Evolutionary conservation across 2,329 filamentous ascomycete genomes (phyloP).

Genomic region (Onygenales sp.): DNA sequence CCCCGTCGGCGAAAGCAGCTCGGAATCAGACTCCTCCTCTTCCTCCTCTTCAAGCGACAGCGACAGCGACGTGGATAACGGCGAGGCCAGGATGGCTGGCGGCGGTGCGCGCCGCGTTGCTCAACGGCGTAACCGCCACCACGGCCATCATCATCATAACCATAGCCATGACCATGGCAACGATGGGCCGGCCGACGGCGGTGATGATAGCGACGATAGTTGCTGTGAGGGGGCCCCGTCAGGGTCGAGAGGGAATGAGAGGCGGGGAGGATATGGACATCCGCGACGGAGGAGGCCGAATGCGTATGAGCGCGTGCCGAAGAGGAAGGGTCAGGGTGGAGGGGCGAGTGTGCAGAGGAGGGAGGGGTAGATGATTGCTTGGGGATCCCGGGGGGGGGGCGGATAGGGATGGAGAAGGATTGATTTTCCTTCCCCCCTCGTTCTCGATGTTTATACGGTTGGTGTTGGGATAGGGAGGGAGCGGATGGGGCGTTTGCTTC

Average conservation of each 20-base stretch:
- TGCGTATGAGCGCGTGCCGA: slow-evolving; percentile 39
- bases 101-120: slow-evolving; percentile 7
- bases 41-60: slow-evolving; percentile 43
- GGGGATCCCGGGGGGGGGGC: background rate
- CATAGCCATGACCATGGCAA: slow-evolving; percentile 13
- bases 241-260: slow-evolving; percentile 10
- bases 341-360: background rate
- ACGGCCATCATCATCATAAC: slow-evolving; percentile 13
- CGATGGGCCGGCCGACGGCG: slow-evolving; percentile 9
- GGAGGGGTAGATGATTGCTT: background rate
- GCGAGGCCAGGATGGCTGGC: slow-evolving; percentile 15
- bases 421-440: background rate
- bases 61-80: slow-evolving; percentile 25
- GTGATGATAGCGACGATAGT: background rate
- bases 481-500: background rate
- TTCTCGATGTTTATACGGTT: background rate
- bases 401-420: background rate
- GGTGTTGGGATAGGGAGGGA: background rate
- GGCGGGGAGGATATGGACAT: slow-evolving; percentile 8
- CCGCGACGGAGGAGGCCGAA: slow-evolving; percentile 26
- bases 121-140: slow-evolving; percentile 8
- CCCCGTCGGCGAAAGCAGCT: slow-evolving; percentile 69
- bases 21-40: slow-evolving; percentile 39
- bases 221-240: background rate
- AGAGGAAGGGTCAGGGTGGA: background rate